Percentiles rank a stretch among this genome's conserved stretches.
Conservation (phyloP, 2,329 filamentous ascomycete genomes). For the Aspergillus hortae region DNA sequence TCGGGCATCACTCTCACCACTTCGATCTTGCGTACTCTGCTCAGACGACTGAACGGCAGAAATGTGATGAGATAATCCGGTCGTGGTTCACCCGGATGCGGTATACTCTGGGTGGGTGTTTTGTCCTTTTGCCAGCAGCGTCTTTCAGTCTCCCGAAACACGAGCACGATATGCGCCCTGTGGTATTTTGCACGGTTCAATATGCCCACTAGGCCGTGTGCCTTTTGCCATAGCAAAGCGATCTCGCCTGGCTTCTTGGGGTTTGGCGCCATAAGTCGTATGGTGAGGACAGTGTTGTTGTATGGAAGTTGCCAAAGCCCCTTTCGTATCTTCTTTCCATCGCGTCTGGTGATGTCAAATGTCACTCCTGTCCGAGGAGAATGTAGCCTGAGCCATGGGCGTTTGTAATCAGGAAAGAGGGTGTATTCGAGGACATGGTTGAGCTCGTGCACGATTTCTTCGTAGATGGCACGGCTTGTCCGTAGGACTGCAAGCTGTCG, state of each 20-base stretch:
- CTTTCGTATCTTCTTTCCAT: neutral
- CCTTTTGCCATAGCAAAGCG: conserved; percentile 1
- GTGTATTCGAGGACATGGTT: conserved; percentile 7
- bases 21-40: neutral
- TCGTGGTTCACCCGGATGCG: neutral
- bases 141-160: neutral
- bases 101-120: neutral
- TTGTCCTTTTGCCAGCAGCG: neutral
- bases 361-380: neutral
- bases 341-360: neutral
- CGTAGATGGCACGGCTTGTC: conserved; percentile 5
- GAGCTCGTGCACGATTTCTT: conserved; percentile 5
- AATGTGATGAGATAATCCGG: neutral
- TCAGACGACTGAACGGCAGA: neutral
- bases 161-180: neutral
- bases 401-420: neutral
- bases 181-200: neutral
- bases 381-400: neutral
- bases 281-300: neutral
- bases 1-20: neutral
- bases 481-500: conserved; percentile 1
- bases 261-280: neutral
- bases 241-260: neutral
- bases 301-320: neutral
- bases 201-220: neutral